A percentile compares a stretch with the other conserved stretches of the same genome.
These are phyloP conservation scores for Aspergillus nomiae DNA, from an alignment of 2,329 filamentous ascomycete species.

Conservation along the genomic window DNA sequence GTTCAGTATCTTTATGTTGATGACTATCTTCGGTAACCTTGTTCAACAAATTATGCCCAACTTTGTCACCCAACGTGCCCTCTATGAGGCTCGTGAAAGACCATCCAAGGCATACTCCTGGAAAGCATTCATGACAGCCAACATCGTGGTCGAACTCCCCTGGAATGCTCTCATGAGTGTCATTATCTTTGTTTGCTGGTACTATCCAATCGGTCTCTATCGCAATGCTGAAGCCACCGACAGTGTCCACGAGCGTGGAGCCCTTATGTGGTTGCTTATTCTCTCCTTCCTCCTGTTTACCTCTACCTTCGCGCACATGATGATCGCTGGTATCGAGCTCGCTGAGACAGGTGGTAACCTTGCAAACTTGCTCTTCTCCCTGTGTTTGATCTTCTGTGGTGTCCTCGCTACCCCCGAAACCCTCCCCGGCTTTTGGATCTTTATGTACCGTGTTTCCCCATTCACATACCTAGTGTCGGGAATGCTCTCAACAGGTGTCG, in stretches of 20 bases:
- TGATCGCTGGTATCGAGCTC: conserved; percentile 69
- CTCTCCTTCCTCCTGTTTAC: conserved; percentile 71
- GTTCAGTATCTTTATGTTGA: conserved; percentile 84
- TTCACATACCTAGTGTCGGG: conserved; percentile 63
- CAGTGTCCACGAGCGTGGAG: conserved; percentile 56
- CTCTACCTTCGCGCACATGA: conserved; percentile 72
- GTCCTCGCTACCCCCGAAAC: conserved; percentile 54
- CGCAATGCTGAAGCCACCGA: conserved; percentile 43
- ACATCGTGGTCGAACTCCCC: conserved; percentile 71
- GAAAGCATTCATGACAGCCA: conserved; percentile 70
- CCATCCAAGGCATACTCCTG: conserved; percentile 74
- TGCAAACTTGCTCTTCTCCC: conserved; percentile 61
- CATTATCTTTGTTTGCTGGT: conserved; percentile 66
- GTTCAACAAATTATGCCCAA: conserved; percentile 60
- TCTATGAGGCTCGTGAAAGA: conserved; percentile 63
- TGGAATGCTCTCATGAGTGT: conserved; percentile 65
- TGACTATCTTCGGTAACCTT: conserved; percentile 72
- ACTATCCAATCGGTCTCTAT: conserved; percentile 62
- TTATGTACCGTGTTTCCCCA: conserved; percentile 71
- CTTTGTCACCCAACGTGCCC: conserved; percentile 59
- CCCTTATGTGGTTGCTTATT: conserved; percentile 65
- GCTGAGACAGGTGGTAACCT: conserved; percentile 68
- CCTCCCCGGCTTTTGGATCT: conserved; percentile 74
- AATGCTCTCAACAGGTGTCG: conserved; percentile 44
- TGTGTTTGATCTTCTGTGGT: conserved; percentile 62